phyloP scores from a whole-genome alignment of 108 stramenopile species.

The Nitzschia putrida region DNA sequence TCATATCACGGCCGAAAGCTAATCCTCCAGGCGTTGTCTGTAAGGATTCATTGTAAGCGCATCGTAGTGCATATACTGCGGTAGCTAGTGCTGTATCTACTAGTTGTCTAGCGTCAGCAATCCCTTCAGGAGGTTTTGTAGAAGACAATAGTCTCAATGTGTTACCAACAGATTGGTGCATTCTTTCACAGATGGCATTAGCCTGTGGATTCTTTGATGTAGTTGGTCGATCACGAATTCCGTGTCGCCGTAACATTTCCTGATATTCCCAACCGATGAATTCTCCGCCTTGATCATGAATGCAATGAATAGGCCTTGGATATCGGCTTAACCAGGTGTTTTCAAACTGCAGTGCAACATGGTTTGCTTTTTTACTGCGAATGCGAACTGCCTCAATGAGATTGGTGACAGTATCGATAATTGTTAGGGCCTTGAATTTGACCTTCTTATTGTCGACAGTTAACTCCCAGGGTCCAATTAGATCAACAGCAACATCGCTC shows the following conservation, averaged over 20 bases:
- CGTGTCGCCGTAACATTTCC: neutral
- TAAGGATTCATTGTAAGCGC: conserved; percentile 24
- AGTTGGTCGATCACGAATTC: conserved; percentile 28
- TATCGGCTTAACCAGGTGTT: conserved; percentile 46
- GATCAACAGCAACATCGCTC: conserved; percentile 36
- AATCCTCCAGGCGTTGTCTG: conserved; percentile 32
- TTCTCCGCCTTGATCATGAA: conserved; percentile 54
- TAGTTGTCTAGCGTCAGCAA: conserved; percentile 17
- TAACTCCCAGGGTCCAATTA: conserved; percentile 48
- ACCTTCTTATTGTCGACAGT: conserved; percentile 4
- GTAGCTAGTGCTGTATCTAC: conserved; percentile 28
- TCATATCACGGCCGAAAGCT: conserved; percentile 35
- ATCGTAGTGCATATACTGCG: too few relatives aligned
- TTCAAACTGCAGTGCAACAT: conserved; percentile 28
- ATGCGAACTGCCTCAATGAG: conserved; percentile 43
- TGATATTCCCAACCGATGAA: conserved; percentile 46
- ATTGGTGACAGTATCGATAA: conserved; percentile 54
- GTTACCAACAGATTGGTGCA: too few relatives aligned
- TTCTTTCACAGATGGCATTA: conserved; percentile 41
- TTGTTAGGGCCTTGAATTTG: conserved; percentile 43
- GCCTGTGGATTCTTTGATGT: conserved; percentile 49
- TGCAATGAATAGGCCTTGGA: conserved; percentile 35
- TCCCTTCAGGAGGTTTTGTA: neutral
- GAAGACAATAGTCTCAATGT: conserved; percentile 1
- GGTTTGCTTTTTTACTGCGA: conserved; percentile 28